phyloP scores from a whole-genome alignment of 352 stramenopile genomes.

The Phytophthora aleatoria region DNA sequence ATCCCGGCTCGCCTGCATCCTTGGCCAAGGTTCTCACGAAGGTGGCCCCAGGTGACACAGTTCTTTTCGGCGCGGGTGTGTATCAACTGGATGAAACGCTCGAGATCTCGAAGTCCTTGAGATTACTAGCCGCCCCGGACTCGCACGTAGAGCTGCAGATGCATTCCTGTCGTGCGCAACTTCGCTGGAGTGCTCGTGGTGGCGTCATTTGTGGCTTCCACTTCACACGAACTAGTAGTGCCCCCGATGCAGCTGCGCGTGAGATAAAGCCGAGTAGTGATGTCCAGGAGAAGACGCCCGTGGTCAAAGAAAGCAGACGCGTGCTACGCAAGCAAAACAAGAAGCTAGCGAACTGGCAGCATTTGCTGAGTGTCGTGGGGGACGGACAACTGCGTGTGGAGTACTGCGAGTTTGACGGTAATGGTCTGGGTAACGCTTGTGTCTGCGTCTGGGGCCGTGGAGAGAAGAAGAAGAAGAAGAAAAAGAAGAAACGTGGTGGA shows the following conservation, averaged over 20 bases:
- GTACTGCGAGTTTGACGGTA: conserved; percentile 76
- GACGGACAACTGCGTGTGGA: conserved; percentile 54
- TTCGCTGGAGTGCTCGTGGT: conserved; percentile 62
- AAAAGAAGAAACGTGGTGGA: conserved; percentile 9
- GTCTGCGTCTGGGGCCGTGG: conserved; percentile 56
- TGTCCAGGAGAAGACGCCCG: conserved; percentile 3
- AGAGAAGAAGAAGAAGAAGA: conserved; percentile 30
- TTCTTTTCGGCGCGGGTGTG: conserved; percentile 74
- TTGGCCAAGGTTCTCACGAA: conserved; percentile 35
- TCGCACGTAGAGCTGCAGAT: conserved; percentile 77
- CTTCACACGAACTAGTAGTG: conserved; percentile 45
- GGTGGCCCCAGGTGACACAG: conserved; percentile 45
- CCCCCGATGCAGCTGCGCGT: conserved; percentile 9
- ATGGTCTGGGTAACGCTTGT: conserved; percentile 66
- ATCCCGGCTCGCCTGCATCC: conserved; percentile 19
- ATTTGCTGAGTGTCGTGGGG: conserved; percentile 54
- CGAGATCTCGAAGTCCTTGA: conserved; percentile 49
- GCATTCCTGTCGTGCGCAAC: conserved; percentile 44
- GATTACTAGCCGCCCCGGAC: conserved; percentile 55
- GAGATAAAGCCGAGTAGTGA: conserved; percentile 28
- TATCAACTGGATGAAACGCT: conserved; percentile 62
- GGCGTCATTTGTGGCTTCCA: conserved; percentile 73
- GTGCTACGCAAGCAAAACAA: conserved; percentile 16
- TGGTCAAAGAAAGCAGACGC: conserved; percentile 27
- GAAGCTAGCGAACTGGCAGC: conserved; percentile 58